phyloP scores from a whole-genome alignment of 2,329 filamentous ascomycete genomes.

The Colletotrichum euphorbiae region DNA sequence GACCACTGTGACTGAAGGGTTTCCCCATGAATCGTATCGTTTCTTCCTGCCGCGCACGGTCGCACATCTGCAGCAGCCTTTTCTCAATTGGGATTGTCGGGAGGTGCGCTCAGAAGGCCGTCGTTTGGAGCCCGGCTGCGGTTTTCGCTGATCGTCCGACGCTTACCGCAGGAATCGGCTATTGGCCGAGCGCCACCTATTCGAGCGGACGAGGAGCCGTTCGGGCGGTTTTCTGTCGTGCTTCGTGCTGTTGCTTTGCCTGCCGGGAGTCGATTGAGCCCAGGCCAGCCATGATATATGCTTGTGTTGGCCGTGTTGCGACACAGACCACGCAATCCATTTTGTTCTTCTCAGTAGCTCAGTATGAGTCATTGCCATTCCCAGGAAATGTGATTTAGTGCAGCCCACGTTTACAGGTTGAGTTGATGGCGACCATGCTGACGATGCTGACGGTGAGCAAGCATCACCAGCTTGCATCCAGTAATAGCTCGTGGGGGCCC shows the following conservation, averaged over 20 bases:
- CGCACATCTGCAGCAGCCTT: constrained; percentile 3
- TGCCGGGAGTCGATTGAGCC: neutral
- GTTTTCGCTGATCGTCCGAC: constrained; percentile 13
- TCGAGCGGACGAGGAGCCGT: neutral
- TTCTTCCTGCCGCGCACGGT: constrained; percentile 21
- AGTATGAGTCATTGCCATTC: too few relatives aligned
- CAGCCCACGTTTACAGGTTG: neutral
- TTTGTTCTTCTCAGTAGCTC: too few relatives aligned
- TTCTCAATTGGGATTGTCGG: neutral
- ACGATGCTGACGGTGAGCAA: neutral
- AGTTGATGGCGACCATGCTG: neutral
- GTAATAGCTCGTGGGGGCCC: constrained; percentile 1
- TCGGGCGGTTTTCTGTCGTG: neutral
- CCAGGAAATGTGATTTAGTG: too few relatives aligned
- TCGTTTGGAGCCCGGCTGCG: neutral
- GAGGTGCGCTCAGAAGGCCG: neutral
- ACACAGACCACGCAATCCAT: too few relatives aligned
- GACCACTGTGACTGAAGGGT: too few relatives aligned
- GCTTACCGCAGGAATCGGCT: neutral
- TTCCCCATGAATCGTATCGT: constrained; percentile 30
- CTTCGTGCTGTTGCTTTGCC: neutral
- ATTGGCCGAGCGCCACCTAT: constrained; percentile 12
- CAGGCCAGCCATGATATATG: too few relatives aligned
- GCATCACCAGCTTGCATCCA: neutral
- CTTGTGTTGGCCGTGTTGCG: too few relatives aligned